Evolutionary conservation across 2,329 filamentous ascomycete genomes (phyloP), one percentile per base, ranked within the genome.

Genomic region (Penicillium sp.): DNA sequence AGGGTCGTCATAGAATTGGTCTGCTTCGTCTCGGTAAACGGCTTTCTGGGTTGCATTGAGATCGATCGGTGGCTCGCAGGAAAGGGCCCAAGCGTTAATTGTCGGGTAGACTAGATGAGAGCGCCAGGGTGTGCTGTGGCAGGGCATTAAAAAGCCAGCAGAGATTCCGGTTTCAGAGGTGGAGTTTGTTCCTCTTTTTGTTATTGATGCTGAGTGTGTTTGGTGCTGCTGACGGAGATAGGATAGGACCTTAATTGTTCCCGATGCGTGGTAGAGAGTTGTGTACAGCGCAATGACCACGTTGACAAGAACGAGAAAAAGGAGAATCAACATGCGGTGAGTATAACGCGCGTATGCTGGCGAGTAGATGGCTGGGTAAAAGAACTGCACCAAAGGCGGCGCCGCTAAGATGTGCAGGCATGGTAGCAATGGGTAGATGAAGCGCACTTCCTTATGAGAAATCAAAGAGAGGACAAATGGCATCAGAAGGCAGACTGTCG

Each of bases 361-460:
- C 33, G 70, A 73, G 46, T 61, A 50, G 25, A 80, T 59, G 7
- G 73, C 70, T 10, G 77, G 79, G 9, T 77, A 76, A 72, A 93
- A 91, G 77, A 90, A 92, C 9, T 79, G 73, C 3, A 84, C 79
- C 17, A 90, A 76, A 3, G 86, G 82, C 0, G 86, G 84, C 0
- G 91, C 91, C 1, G 90, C 86, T 40, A 97, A 80, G 61, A 96
- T 79, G 71, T 94, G 91, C 7, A 99, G 82, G n/a, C 88, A 83
- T 1, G 94, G 93, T 2, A 97, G 83, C 19, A 99, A 83, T 1
- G 94, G 93, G 69, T 96, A 96, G 65, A 97, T 90, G 79, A 99
- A 99, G 69, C 94, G 91, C 67, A 96, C 90, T 81, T 99, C 94
- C 74, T 99, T 99, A 78, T 99, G 94, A 1, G 91, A 87, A 64